Base-by-base conservation (phyloP, 257 asterid genomes). In the Lantana camara region DNA sequence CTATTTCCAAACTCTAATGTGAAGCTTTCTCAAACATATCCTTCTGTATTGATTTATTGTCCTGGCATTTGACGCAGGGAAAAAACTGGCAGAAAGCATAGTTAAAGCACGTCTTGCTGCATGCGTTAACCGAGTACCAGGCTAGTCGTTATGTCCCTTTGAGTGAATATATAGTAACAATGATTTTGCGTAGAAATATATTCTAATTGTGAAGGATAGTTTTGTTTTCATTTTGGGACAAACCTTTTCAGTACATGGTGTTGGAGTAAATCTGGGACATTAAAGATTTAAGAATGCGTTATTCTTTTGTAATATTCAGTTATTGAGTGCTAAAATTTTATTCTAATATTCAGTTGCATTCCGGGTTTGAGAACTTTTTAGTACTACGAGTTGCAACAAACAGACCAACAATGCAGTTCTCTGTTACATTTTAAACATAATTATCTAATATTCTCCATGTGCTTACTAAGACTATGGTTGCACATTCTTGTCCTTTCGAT, bases 31-130 rank as follows among this genome's bases (percentile, higher is more conserved):
- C 23, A 23, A 60, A 47, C 14, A 5, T 32, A n/a, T 58, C 40
- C 32, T 40, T 44, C 40, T 22, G 12, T 40, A 55, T 22, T 35
- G 24, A 35, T 63, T 60, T 61, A 15, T 15, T 32, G 30, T 44
- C 29, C 62, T 62, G 77, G 56, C 44, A 55, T 63, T 64, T 64
- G 40, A 15, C 66, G 68, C 86, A 94, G 99, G 99, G 62, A 86
- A 81, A 78, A 90, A 90, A 72, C 71, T 94, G 70, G 91, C 96
- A 0, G 91, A 81, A 63, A 94, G 99, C 93, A 84, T 94, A 67
- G 89, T 94, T 59, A 88, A 86, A 71, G 97, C 73, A 74, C 82
- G 85, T 71, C 96, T 94, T 35, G 99, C 97, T 14, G 96, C 99
- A 61, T 94, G 96, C 63, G 99, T 94, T 69, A 94, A 90, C 75